Conservation (phyloP, 2,329 filamentous ascomycete genomes). For the Sordariomycetes sp. region DNA sequence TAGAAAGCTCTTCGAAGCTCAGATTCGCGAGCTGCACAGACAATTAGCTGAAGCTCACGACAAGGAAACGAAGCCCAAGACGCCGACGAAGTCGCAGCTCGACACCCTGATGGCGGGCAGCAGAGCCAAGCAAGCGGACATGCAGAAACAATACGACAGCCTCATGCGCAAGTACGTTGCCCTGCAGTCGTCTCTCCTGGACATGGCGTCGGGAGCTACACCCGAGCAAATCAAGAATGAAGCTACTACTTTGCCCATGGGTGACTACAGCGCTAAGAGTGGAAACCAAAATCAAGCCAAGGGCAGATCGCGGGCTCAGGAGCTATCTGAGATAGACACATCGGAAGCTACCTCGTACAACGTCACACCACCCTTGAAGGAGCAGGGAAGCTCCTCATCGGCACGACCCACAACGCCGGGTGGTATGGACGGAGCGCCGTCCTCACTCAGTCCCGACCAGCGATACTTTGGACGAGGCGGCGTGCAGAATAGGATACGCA, state of each 20-base stretch:
- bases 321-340: constrained; percentile 33
- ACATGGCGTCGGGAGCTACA: constrained; percentile 29
- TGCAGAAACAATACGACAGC: constrained; percentile 41
- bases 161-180: constrained; percentile 42
- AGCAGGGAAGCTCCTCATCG: constrained; percentile 22
- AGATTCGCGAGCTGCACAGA: constrained; percentile 36
- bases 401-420: too few species aligned
- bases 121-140: constrained; percentile 41
- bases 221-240: constrained; percentile 12
- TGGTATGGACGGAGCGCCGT: constrained; percentile 13
- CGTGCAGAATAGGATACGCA: constrained; percentile 35
- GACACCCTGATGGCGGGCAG: constrained; percentile 40
- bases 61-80: constrained; percentile 11
- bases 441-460: constrained; percentile 25
- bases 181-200: constrained; percentile 39
- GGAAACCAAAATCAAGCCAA: constrained; percentile 11
- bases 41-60: constrained; percentile 31
- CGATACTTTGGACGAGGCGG: constrained; percentile 39
- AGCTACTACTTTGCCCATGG: constrained; percentile 21
- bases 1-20: constrained; percentile 33
- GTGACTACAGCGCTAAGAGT: neutral
- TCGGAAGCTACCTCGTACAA: constrained; percentile 33
- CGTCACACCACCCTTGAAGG: constrained; percentile 30
- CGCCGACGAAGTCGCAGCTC: constrained; percentile 11
- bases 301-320: constrained; percentile 26